phyloP scores from a whole-genome alignment of 306 rosid genomes.

The Begonia masoniana region DNA sequence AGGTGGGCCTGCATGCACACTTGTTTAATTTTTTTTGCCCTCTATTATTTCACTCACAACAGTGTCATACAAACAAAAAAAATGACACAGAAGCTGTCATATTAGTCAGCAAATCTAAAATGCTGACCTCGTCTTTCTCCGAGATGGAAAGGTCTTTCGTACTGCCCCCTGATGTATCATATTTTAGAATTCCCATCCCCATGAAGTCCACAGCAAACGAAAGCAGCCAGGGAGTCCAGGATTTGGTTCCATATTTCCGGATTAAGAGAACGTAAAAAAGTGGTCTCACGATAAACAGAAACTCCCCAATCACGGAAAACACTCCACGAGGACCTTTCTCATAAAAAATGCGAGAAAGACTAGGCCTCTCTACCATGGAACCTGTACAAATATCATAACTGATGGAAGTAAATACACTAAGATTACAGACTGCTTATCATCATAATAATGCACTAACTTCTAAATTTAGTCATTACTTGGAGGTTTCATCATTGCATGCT shows the following conservation, averaged over 20 bases:
- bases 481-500: constrained; percentile 44
- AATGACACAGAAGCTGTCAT: too few relatives aligned
- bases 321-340: constrained; percentile 64
- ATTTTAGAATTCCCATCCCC: constrained; percentile 49
- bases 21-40: too few relatives aligned
- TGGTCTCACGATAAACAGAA: constrained; percentile 63
- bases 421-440: constrained; percentile 1
- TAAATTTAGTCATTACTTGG: constrained; percentile 23
- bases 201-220: constrained; percentile 57
- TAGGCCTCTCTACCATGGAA: constrained; percentile 36
- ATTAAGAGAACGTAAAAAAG: constrained; percentile 75
- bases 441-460: constrained; percentile 4
- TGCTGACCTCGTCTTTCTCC: constrained; percentile 82
- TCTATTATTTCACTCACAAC: too few relatives aligned
- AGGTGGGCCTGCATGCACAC: too few relatives aligned
- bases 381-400: constrained; percentile 27
- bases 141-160: constrained; percentile 40
- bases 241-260: constrained; percentile 53
- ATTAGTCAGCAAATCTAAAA: neutral
- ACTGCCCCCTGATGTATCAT: constrained; percentile 27
- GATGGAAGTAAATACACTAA: constrained; percentile 14
- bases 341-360: constrained; percentile 44
- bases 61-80: too few relatives aligned
- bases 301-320: constrained; percentile 53
- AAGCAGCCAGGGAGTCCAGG: constrained; percentile 93